Evolutionary conservation across 2,329 filamentous ascomycete genomes (phyloP).

Genomic region (Pseudogymnoascus sp.): DNA sequence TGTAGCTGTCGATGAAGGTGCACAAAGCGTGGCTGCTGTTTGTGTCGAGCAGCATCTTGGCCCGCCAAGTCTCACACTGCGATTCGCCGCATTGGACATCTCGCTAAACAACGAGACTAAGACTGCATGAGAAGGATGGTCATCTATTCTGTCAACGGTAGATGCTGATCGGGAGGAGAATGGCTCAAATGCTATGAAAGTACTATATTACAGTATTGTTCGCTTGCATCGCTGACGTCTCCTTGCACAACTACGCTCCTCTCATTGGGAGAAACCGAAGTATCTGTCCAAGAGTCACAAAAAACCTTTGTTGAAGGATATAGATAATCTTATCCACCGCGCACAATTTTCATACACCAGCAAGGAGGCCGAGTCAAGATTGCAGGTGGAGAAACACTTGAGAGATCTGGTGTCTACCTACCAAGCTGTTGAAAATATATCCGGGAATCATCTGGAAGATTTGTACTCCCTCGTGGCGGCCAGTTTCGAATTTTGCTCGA

Average conservation of each 20-base stretch:
- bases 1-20: constrained; percentile 22
- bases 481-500: constrained; percentile 8
- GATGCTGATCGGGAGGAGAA: background rate
- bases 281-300: too few species aligned
- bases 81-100: constrained; percentile 18
- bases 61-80: constrained; percentile 12
- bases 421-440: constrained; percentile 8
- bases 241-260: too few species aligned
- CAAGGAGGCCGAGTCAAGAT: too few species aligned
- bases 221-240: constrained; percentile 3
- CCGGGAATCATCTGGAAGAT: background rate
- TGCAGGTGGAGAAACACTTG: too few species aligned
- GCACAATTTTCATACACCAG: too few species aligned
- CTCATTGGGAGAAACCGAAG: too few species aligned
- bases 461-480: constrained; percentile 9
- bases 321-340: too few species aligned
- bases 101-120: constrained; percentile 3
- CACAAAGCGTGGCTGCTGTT: constrained; percentile 24
- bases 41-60: constrained; percentile 22
- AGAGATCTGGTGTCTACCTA: background rate
- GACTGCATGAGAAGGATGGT: background rate
- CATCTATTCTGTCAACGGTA: background rate
- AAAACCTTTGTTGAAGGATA: too few species aligned
- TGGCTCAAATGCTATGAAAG: background rate
- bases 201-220: constrained; percentile 8